A percentile compares a stretch with the other conserved stretches of the same genome.
Conservation (phyloP, 345 rosid genomes). For the Pugionium cornutum region DNA sequence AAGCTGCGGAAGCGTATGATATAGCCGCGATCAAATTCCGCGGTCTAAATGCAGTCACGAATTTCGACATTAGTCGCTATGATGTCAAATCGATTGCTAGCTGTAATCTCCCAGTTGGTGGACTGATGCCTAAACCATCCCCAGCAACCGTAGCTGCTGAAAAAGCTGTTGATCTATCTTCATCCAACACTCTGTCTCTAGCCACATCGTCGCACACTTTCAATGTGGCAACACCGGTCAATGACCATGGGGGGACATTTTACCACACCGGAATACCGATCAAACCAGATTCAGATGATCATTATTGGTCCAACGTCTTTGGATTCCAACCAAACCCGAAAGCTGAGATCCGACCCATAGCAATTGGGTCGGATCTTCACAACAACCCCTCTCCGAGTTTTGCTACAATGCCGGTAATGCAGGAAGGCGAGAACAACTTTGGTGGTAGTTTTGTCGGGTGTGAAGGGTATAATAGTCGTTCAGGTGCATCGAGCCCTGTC, state of each 20-base stretch:
- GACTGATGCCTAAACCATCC: conserved; percentile 43
- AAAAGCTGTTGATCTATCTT: conserved; percentile 26
- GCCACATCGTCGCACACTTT: conserved; percentile 51
- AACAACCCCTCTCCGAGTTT: conserved; percentile 14
- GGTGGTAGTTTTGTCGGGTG: conserved; percentile 43
- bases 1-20: conserved; percentile 98
- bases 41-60: conserved; percentile 87
- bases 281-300: conserved; percentile 57
- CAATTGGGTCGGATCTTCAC: conserved; percentile 27
- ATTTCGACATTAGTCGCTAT: conserved; percentile 90
- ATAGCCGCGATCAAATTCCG: conserved; percentile 95
- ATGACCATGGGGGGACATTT: conserved; percentile 35
- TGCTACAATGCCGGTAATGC: conserved; percentile 42
- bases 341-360: conserved; percentile 22
- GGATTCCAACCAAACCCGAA: conserved; percentile 42
- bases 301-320: conserved; percentile 64
- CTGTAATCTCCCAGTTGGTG: conserved; percentile 84
- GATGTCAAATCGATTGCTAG: conserved; percentile 84
- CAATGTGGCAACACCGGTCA: conserved; percentile 48
- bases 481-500: conserved; percentile 29
- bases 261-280: conserved; percentile 60
- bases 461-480: conserved; percentile 36
- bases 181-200: conserved; percentile 49
- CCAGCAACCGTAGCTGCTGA: not conserved
- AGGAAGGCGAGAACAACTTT: conserved; percentile 34